Evolutionary conservation across 495 filamentous ascomycete genomes (phyloP), one percentile per base, ranked within the genome.

Genomic region (Bombardia bombarda): DNA sequence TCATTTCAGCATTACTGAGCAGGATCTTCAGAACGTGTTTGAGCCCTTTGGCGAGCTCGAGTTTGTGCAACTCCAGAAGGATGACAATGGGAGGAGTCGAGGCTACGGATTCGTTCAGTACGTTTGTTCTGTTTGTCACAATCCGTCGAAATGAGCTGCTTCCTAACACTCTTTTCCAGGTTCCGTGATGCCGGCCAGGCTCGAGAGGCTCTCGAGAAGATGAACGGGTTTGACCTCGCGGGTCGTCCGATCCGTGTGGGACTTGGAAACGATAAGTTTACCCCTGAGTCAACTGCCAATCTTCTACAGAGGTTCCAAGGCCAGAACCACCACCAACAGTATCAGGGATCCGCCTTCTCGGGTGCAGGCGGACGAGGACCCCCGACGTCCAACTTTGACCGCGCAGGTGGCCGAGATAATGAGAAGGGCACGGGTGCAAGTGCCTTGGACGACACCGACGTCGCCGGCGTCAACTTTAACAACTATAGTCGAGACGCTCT

Each of bases 251-350:
- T 99, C 59, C 87, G 93, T 58, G 93, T 99, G 68, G 93, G 93
- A 64, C 88, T 99, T 74, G 93, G 93, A 68, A 99, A 95, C 72
- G 93, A 99, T 86, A 97, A 97, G 84, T 99, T 97, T 67, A 97
- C 92, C 71, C 85, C 89, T 50, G 92, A 96, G 70, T 90, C 89
- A 65, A 95, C 86, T 65, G 84, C 86, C 56, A 87, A 85, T 65
- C 79, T 93, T 50, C 67, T 92, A 44, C 89, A 89, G 73, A 86
- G 89, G 58, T 87, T 90, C 70, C 82, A 86, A 66, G 79, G 82
- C 56, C 82, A 84, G 74, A 79, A 82, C 59, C 75, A 78, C 65
- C 79, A 81, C 60, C 74, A 78, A 65, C 74, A 78, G 65, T 92
- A 80, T 65, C 90, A 96, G 75, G 93, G 93, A 62, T 96, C 90